phyloP scores from a whole-genome alignment of 441 rosid species.

The Manihot esculenta region DNA sequence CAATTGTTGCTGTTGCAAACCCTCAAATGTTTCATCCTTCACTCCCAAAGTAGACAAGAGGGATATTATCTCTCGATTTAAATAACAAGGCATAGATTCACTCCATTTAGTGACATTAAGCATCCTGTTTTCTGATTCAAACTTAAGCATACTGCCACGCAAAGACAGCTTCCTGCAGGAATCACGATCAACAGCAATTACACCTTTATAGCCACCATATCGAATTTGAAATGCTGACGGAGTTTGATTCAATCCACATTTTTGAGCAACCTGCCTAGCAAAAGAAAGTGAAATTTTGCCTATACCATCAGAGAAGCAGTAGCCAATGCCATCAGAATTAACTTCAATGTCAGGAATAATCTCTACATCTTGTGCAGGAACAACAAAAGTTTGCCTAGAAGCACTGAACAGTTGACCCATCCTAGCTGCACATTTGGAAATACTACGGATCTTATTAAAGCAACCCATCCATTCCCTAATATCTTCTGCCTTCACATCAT shows the following conservation, averaged over 20 bases:
- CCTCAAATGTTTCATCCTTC: constrained; percentile 62
- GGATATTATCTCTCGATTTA: constrained; percentile 79
- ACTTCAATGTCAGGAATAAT: constrained; percentile 77
- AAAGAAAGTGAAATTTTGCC: constrained; percentile 81
- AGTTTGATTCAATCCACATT: constrained; percentile 66
- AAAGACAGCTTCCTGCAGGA: constrained; percentile 78
- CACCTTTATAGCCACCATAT: constrained; percentile 95
- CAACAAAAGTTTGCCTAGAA: constrained; percentile 64
- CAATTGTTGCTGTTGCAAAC: constrained; percentile 63
- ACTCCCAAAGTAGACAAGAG: constrained; percentile 82
- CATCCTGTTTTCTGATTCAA: constrained; percentile 80
- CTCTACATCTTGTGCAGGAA: constrained; percentile 73
- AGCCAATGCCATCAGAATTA: constrained; percentile 57
- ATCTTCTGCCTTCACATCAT: constrained; percentile 63
- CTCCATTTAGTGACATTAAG: constrained; percentile 88
- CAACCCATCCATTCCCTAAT: constrained; percentile 98
- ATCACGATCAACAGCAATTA: constrained; percentile 72
- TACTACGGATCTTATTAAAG: constrained; percentile 70
- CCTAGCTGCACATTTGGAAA: constrained; percentile 96
- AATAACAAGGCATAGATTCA: constrained; percentile 78
- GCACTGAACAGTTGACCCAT: constrained; percentile 98
- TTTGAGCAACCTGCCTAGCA: constrained; percentile 71
- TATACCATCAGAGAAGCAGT: constrained; percentile 96
- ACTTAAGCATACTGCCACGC: constrained; percentile 81
- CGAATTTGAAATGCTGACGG: constrained; percentile 98